phyloP scores from a whole-genome alignment of 2,329 filamentous ascomycete species.

The Cladosporium sp. region DNA sequence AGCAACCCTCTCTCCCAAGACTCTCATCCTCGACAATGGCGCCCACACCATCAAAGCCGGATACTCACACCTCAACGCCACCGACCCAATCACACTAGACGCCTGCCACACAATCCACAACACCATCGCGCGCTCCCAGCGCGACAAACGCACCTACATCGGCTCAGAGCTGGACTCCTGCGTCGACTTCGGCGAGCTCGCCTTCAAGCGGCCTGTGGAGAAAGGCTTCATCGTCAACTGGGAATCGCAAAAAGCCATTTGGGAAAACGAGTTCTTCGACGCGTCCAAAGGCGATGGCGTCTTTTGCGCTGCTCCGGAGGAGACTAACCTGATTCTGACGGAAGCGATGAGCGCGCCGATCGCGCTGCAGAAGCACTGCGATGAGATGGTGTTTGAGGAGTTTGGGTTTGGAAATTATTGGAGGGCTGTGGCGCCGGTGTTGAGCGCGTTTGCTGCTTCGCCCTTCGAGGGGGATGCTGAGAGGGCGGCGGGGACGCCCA shows the following conservation, averaged over 20 bases:
- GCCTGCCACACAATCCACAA: conserved; percentile 78
- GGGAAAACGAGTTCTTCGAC: conserved; percentile 80
- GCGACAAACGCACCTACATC: conserved; percentile 75
- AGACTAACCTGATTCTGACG: conserved; percentile 80
- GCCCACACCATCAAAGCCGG: conserved; percentile 90
- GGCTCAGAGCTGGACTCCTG: conserved; percentile 76
- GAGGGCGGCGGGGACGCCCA: conserved; percentile 46
- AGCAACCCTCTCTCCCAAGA: conserved; percentile 40
- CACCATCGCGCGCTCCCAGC: conserved; percentile 76
- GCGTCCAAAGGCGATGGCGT: conserved; percentile 52
- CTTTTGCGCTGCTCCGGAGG: conserved; percentile 66
- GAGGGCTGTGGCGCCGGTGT: conserved; percentile 67
- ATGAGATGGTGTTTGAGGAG: conserved; percentile 97
- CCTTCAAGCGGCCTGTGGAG: conserved; percentile 85
- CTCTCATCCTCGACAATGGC: conserved; percentile 91
- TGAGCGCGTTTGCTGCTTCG: conserved; percentile 59
- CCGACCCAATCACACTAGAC: conserved; percentile 38
- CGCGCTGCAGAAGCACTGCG: conserved; percentile 81
- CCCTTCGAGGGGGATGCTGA: conserved; percentile 13
- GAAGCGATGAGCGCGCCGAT: conserved; percentile 84
- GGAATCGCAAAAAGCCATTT: conserved; percentile 94
- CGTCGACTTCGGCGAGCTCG: conserved; percentile 84
- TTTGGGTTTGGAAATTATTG: conserved; percentile 89
- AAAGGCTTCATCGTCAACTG: conserved; percentile 95
- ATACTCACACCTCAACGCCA: conserved; percentile 49